Percentiles rank a stretch among this genome's conserved stretches.
These are phyloP conservation scores for Chrysoporthe deuterocubensis DNA, from an alignment of 2,329 filamentous ascomycete genomes.

Conservation along the genomic window DNA sequence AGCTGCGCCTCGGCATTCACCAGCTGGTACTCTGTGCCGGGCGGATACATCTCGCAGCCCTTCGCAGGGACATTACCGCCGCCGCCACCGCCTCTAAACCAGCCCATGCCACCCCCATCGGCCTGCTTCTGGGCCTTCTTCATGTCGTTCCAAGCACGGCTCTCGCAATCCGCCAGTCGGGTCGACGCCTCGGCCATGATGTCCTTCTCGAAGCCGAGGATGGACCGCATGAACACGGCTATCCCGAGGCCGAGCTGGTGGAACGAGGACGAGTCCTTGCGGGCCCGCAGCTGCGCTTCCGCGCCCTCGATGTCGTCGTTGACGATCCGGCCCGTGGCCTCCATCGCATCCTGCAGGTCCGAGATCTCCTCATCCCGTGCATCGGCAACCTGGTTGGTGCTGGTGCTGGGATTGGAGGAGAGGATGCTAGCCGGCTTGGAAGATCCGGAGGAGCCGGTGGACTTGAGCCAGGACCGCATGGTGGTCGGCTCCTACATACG, in stretches of 20 bases:
- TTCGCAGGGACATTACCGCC: constrained; percentile 39
- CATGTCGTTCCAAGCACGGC: constrained; percentile 74
- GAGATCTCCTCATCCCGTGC: constrained; percentile 47
- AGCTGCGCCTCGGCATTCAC: constrained; percentile 85
- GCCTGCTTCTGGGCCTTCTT: constrained; percentile 72
- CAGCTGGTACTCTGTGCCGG: constrained; percentile 85
- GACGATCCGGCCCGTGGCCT: constrained; percentile 74
- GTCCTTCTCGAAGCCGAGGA: constrained; percentile 89
- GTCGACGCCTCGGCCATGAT: constrained; percentile 82
- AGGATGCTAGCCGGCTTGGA: constrained; percentile 20
- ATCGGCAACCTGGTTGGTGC: constrained; percentile 26
- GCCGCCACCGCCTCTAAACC: constrained; percentile 32
- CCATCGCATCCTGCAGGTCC: constrained; percentile 64
- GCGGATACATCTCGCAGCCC: constrained; percentile 67
- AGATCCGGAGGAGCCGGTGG: constrained; percentile 10
- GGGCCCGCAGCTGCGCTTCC: constrained; percentile 73
- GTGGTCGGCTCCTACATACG: background rate
- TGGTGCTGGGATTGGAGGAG: constrained; percentile 20
- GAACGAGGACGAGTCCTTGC: constrained; percentile 79
- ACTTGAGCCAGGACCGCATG: constrained; percentile 29
- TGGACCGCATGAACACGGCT: constrained; percentile 81
- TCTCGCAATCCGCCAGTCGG: constrained; percentile 75
- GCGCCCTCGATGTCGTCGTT: constrained; percentile 89
- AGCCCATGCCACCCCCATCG: constrained; percentile 32
- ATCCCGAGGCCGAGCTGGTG: constrained; percentile 84